These are phyloP conservation scores for Cryptococcus sp. DNA, from an alignment of 1,284 basidiomycete genomes.

Conservation along the genomic window DNA sequence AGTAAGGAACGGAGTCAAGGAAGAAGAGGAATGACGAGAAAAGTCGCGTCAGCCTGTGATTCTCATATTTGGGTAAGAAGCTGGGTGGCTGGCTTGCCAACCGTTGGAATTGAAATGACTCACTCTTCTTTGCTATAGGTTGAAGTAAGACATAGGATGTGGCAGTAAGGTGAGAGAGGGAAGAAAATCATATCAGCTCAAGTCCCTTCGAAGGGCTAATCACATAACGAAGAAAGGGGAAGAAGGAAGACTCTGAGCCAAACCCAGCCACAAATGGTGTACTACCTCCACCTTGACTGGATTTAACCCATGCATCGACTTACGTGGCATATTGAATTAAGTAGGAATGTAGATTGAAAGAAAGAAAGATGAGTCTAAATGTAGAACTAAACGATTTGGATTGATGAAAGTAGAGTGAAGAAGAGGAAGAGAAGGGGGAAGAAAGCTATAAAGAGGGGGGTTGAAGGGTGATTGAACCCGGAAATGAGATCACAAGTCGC, in stretches of 20 bases:
- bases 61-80: neutral
- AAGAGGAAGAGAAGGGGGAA: neutral
- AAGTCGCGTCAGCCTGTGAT: slow-evolving; percentile 6
- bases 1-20: neutral
- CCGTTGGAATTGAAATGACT: slow-evolving; percentile 7
- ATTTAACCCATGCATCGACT: slow-evolving; percentile 18
- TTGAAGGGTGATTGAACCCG: neutral
- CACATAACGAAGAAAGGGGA: too few relatives aligned
- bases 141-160: neutral
- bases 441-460: neutral
- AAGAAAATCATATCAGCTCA: neutral
- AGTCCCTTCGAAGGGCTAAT: too few relatives aligned
- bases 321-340: slow-evolving; percentile 34
- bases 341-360: slow-evolving; percentile 10
- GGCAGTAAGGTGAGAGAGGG: slow-evolving; percentile 1
- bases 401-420: neutral
- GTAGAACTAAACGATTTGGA: slow-evolving; percentile 6
- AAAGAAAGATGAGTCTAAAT: neutral
- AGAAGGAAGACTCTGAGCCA: neutral
- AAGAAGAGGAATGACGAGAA: neutral
- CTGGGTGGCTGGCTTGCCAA: neutral
- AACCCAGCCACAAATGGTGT: neutral
- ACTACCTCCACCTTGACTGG: neutral
- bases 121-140: slow-evolving; percentile 34
- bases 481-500: neutral